A percentile compares a stretch with the other conserved stretches of the same genome.
These are phyloP conservation scores for Mycena leptocephala DNA, from an alignment of 768 basidiomycete genomes.

Conservation along the genomic window DNA sequence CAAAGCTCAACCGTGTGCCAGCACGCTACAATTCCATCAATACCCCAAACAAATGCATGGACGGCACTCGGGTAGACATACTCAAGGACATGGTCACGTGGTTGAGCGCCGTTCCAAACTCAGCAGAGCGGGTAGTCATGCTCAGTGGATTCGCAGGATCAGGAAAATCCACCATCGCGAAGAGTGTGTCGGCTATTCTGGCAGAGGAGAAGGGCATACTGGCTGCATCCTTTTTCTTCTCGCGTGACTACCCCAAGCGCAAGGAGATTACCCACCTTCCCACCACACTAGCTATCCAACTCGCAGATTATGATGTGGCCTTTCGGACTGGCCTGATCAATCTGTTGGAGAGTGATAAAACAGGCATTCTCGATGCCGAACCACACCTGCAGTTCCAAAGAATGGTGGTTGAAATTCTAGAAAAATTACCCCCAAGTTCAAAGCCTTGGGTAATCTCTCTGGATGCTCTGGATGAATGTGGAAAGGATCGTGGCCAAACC, in stretches of 20 bases:
- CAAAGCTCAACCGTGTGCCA: too few relatives aligned
- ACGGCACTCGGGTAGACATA: too few relatives aligned
- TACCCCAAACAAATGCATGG: too few relatives aligned
- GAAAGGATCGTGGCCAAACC: neutral
- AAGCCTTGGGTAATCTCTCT: neutral
- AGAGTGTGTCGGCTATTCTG: neutral
- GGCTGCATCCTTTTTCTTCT: neutral
- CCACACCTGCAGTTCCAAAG: neutral
- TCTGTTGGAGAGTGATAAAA: neutral
- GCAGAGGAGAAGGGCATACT: neutral
- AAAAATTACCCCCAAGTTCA: neutral
- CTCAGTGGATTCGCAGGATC: neutral
- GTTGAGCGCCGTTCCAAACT: neutral
- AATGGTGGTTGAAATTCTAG: neutral
- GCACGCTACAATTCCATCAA: too few relatives aligned
- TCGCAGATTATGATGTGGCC: neutral
- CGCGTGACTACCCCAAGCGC: neutral
- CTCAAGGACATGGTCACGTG: too few relatives aligned
- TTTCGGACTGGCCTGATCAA: neutral
- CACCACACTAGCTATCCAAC: neutral
- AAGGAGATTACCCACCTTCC: neutral
- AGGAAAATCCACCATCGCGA: neutral
- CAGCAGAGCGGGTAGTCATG: neutral
- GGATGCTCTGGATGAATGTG: conserved; percentile 1
- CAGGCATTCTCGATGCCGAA: neutral